Base-by-base conservation (phyloP, 257 asterid species). In the Solanum chmielewskii region DNA sequence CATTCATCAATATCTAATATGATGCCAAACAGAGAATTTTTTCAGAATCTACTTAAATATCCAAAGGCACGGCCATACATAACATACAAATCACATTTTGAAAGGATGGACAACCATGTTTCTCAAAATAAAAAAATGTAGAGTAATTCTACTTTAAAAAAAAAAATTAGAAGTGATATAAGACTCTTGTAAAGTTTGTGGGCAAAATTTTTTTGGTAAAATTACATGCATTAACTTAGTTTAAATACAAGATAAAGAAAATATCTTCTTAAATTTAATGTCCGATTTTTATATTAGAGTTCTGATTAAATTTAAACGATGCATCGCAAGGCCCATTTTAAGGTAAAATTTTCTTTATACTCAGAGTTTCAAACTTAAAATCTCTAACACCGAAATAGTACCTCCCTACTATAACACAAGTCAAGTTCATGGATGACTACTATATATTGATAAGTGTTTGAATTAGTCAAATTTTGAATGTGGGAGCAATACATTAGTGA, bases 1-100 rank as follows among this genome's bases (percentile, higher is more conserved):
- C 95, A 94, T 83, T 93, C 92, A 49, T 92, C 83, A 27, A 90
- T 87, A 88, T 93, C 96, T 93, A 66, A 42, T 29, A 37, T 82
- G 88, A 37, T 82, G 88, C 49, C 87, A 73, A 76, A 86, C 29
- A 80, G 23, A 37, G 56, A 68, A 39, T 37, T 37, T 37, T 37
- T 37, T 49, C 3, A 52, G 62, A 52, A 52, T 18, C n/a, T 52
- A 16, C 62, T 18, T 52, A 18, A 2, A 18, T 18, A 10, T 4
- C 62, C 62, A 0, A 16, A 56, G n/a, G 11, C 62, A 18, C n/a
- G 11, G 62, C 62, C n/a, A 18, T 18, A 56, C n/a, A 52, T 52
- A 56, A 56, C 62, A 56, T 56, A 52, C 2, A 52, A 52, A 52
- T 49, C 23, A 49, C 21, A 15, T 9, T 49, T 49, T 15, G 9